Base-by-base conservation (phyloP, 2,329 filamentous ascomycete genomes). In the Raffaelea albimanens region DNA sequence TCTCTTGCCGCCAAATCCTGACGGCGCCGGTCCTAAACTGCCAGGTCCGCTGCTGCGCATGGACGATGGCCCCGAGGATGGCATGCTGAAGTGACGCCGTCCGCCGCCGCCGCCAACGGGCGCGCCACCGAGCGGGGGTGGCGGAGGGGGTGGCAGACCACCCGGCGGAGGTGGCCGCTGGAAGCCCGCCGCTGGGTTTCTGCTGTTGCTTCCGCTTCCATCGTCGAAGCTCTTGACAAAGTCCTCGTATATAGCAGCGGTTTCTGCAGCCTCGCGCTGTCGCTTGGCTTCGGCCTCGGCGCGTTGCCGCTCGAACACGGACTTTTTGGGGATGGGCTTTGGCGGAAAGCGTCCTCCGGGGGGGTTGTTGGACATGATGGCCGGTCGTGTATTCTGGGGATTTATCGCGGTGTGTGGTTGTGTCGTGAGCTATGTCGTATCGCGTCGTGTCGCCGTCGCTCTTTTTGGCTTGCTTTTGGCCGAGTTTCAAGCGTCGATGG, bases 261-360 rank as follows among this genome's bases (percentile, higher is more conserved):
- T 94, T 67, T 95, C 90, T 55, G 84, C 87, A 58, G 84, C 85
- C 64, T 95, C 90, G 55, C 87, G 78, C 56, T 79, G 76, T 50
- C 86, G 82, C 68, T 95, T 95, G 21, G 87, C 88, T 70, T 95
- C 88, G 48, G 86, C 87, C 62, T 95, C 88, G 50, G 87, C 87
- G 63, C 86, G 88, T 63, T 94, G 86, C 57, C 83, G 83, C 67
- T 95, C 90, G 62, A 94, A 95, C 22, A 85, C 75, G 19, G 88
- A 94, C 61, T 93, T 87, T 66, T 90, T 93, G 19, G 43, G 40
- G 38, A 47, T n/a, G 4, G 51, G 48, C 19, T 50, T 51, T 3
- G 51, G 42, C 68, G 58, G 66, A 58, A 45, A 72, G 61, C 53
- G 71, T 22, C 44, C 43, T 20, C 45, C 45, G 38, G 46, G 49